phyloP scores from a whole-genome alignment of 1,284 basidiomycete species.

The Ganoderma resinaceum region DNA sequence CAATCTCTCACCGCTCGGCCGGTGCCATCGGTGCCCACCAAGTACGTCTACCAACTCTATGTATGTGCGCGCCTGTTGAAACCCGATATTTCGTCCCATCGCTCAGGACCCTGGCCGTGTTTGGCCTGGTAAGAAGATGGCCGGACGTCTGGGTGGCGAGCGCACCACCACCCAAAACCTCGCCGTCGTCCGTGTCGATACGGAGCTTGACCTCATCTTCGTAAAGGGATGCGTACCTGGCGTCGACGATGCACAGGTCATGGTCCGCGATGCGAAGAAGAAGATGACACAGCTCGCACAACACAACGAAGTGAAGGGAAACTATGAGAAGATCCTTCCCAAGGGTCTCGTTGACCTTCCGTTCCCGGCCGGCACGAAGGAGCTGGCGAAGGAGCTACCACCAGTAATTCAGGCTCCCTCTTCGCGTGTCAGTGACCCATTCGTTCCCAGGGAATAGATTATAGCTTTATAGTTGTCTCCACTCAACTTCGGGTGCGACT shows the following conservation, averaged over 20 bases:
- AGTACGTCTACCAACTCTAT: conserved; percentile 50
- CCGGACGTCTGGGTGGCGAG: conserved; percentile 90
- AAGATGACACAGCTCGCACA: conserved; percentile 69
- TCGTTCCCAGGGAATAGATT: conserved; percentile 73
- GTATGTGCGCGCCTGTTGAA: background rate
- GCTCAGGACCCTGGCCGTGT: conserved; percentile 92
- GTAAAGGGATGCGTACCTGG: conserved; percentile 81
- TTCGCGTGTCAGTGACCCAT: conserved; percentile 72
- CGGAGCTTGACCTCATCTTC: conserved; percentile 85
- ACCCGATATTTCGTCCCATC: conserved; percentile 5
- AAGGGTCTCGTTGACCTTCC: conserved; percentile 86
- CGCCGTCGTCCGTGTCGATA: conserved; percentile 89
- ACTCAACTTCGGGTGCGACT: background rate
- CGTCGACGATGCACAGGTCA: conserved; percentile 73
- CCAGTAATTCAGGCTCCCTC: conserved; percentile 72
- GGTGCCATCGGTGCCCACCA: conserved; percentile 97
- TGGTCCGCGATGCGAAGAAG: conserved; percentile 88
- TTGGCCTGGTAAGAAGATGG: conserved; percentile 98
- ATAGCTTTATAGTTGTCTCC: conserved; percentile 12
- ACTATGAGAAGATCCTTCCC: conserved; percentile 83
- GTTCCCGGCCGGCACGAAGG: conserved; percentile 89
- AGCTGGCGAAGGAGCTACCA: conserved; percentile 74
- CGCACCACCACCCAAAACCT: conserved; percentile 91
- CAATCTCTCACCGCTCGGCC: conserved; percentile 91
- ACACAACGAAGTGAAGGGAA: conserved; percentile 76